Evolutionary conservation across 2,329 filamentous ascomycete genomes (phyloP).

Genomic region (Arachnomyces sp.): DNA sequence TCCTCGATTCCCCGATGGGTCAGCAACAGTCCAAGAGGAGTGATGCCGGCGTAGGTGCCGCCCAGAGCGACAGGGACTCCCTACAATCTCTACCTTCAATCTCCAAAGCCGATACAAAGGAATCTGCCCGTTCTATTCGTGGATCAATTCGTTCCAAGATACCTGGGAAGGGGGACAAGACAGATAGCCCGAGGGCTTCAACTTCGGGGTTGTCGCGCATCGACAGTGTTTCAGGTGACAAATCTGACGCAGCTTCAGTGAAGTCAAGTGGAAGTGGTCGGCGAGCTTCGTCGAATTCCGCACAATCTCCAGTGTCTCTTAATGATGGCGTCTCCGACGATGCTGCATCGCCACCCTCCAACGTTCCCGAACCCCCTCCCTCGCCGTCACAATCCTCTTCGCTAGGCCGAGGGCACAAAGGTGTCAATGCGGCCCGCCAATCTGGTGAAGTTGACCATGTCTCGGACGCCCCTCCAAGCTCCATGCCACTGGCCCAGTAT

Average conservation of each 20-base stretch:
- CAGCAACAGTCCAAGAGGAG: slow-evolving; percentile 46
- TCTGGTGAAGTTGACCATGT: slow-evolving; percentile 90
- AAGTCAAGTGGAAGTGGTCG: slow-evolving; percentile 56
- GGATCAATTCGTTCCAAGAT: slow-evolving; percentile 81
- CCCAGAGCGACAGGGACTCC: slow-evolving; percentile 38
- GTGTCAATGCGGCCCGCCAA: slow-evolving; percentile 71
- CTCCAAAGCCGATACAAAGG: slow-evolving; percentile 83
- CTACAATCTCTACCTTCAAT: slow-evolving; percentile 87
- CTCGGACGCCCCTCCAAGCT: slow-evolving; percentile 64
- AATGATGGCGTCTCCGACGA: slow-evolving; percentile 32
- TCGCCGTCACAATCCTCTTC: slow-evolving; percentile 76
- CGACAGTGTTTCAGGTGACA: slow-evolving; percentile 51
- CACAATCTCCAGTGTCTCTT: slow-evolving; percentile 24
- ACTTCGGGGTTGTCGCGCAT: slow-evolving; percentile 54
- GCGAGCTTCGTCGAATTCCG: slow-evolving; percentile 27
- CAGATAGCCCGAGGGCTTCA: slow-evolving; percentile 75
- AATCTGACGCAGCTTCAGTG: slow-evolving; percentile 65
- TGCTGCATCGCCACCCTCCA: slow-evolving; percentile 39
- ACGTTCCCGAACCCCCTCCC: slow-evolving; percentile 59
- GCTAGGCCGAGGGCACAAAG: slow-evolving; percentile 63
- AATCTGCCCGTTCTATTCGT: slow-evolving; percentile 78
- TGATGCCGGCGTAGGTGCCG: slow-evolving; percentile 39
- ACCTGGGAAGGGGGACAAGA: slow-evolving; percentile 50
- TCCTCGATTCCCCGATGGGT: slow-evolving; percentile 29
- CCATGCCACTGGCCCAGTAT: slow-evolving; percentile 51